These are phyloP conservation scores for Cyberlindnera americana DNA, from an alignment of 805 yeast species.

Conservation along the genomic window DNA sequence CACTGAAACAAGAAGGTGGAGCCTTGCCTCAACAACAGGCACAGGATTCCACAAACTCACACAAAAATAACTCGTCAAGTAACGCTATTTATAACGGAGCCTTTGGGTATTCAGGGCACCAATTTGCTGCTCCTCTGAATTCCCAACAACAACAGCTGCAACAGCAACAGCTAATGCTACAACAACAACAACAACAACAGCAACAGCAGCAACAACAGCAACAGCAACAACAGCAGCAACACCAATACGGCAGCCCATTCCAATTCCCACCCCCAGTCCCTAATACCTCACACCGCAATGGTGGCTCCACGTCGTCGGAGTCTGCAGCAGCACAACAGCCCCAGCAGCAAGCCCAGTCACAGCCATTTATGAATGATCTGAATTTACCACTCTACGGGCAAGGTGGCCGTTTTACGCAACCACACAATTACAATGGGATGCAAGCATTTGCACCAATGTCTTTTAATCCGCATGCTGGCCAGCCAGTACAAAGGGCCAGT, in stretches of 20 bases:
- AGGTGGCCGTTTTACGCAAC: neutral
- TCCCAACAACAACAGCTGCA: neutral
- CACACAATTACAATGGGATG: neutral
- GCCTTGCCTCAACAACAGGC: too few relatives aligned
- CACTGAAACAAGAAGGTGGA: too few relatives aligned
- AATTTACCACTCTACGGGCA: conserved; percentile 1
- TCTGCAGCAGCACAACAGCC: neutral
- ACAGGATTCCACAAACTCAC: too few relatives aligned
- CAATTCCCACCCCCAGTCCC: too few relatives aligned
- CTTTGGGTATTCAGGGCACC: too few relatives aligned
- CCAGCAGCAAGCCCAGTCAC: neutral
- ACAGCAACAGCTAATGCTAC: neutral
- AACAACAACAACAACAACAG: too few relatives aligned
- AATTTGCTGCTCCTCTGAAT: too few relatives aligned
- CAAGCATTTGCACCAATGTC: neutral
- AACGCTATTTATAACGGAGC: too few relatives aligned
- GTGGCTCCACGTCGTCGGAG: too few relatives aligned
- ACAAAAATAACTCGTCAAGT: too few relatives aligned
- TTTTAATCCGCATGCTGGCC: neutral
- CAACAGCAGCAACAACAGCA: conserved; percentile 2
- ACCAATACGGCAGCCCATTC: neutral
- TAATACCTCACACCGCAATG: too few relatives aligned
- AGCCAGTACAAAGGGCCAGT: neutral
- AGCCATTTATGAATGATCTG: conserved; percentile 1
- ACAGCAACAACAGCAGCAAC: neutral